A percentile compares a stretch with the other conserved stretches of the same genome.
Conservation (phyloP, 225 moss, liverwort and hornwort species). For the Thuidium tamariscinum region DNA sequence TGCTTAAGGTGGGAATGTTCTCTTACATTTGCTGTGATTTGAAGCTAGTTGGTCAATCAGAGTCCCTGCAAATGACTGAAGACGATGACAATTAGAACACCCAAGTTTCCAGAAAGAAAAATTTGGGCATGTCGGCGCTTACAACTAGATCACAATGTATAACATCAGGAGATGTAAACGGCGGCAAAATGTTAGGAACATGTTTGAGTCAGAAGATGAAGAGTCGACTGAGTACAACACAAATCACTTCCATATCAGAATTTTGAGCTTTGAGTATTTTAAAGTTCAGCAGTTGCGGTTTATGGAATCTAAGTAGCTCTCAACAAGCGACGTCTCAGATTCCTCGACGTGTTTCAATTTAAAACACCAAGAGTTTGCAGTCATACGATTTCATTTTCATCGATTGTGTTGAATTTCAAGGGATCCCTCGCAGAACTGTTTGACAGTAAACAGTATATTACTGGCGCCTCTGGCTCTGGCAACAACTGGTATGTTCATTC, state of each 20-base stretch:
- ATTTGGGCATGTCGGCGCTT: not conserved
- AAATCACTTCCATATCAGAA: not conserved
- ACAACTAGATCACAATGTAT: not conserved
- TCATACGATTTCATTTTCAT: not conserved
- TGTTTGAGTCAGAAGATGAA: not conserved
- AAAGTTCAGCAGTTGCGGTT: not conserved
- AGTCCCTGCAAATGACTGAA: not conserved
- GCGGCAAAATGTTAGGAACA: not conserved
- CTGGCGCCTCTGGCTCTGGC: slow-evolving; percentile 72
- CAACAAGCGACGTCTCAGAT: not conserved
- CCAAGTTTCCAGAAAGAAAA: not conserved
- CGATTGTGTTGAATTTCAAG: slow-evolving; percentile 12
- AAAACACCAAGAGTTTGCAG: not conserved
- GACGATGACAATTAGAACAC: not conserved
- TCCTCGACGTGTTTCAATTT: not conserved
- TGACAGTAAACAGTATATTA: slow-evolving; percentile 66
- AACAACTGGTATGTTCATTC: slow-evolving; percentile 63
- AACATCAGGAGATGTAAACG: not conserved
- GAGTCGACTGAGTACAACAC: not conserved
- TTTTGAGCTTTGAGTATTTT: not conserved
- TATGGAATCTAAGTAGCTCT: not conserved
- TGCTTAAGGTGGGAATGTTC: slow-evolving; percentile 37
- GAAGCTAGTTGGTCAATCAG: not conserved
- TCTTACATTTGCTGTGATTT: not conserved
- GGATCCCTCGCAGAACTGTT: slow-evolving; percentile 68